Evolutionary conservation across 2,329 filamentous ascomycete genomes (phyloP).

Genomic region (Colletotrichum sp.): DNA sequence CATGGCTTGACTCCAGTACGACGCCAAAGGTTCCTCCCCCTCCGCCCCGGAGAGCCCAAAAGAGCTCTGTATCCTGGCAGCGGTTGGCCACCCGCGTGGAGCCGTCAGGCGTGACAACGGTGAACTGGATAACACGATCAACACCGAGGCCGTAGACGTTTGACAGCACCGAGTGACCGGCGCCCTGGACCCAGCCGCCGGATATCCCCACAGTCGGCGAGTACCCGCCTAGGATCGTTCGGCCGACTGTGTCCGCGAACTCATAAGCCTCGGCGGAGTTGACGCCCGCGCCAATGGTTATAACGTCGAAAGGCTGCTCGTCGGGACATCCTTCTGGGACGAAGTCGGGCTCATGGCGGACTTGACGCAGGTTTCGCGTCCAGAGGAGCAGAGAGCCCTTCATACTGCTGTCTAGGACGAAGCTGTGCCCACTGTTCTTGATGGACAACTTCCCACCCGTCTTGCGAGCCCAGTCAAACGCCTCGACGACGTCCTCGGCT

Average conservation of each 20-base stretch:
- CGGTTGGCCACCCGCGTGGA: background rate
- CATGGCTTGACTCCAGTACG: background rate
- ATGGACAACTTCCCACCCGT: background rate
- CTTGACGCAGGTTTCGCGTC: background rate
- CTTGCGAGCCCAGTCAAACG: background rate
- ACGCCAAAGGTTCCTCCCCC: background rate
- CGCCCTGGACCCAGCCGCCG: background rate
- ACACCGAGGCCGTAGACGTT: background rate
- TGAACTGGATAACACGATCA: background rate
- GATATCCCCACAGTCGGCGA: background rate
- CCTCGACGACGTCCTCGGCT: background rate
- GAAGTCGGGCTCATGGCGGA: background rate
- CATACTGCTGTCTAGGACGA: background rate
- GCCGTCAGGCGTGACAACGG: background rate
- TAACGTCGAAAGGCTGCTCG: background rate
- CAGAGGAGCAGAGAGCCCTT: background rate
- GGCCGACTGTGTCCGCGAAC: background rate
- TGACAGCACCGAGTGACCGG: background rate
- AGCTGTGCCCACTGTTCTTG: background rate
- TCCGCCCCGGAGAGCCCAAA: background rate
- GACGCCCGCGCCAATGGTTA: background rate
- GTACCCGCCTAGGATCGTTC: background rate
- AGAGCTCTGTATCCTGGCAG: background rate
- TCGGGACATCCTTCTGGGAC: accelerated
- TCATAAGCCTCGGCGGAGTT: background rate